These are phyloP conservation scores for Flammula alnicola DNA, from an alignment of 1,284 basidiomycete species.

Conservation along the genomic window DNA sequence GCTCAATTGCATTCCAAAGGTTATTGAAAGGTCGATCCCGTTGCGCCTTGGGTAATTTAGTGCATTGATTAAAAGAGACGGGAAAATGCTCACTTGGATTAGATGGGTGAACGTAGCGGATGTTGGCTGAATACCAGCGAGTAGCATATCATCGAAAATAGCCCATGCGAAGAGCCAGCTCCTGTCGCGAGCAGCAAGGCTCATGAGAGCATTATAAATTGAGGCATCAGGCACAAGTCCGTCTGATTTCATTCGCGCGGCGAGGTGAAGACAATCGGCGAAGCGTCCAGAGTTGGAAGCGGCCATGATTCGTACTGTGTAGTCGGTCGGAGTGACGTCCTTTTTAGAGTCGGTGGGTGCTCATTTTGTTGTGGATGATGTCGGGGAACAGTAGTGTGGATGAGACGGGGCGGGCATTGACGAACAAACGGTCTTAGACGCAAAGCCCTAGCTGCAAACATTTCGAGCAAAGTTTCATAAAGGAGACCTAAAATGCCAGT, in stretches of 20 bases:
- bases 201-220: slow-evolving; percentile 62
- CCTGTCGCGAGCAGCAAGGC: slow-evolving; percentile 46
- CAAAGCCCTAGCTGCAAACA: slow-evolving; percentile 7
- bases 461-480: too few species aligned
- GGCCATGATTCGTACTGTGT: slow-evolving; percentile 43
- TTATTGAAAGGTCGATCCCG: slow-evolving; percentile 41
- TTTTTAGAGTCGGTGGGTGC: background rate
- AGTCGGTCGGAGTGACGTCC: slow-evolving; percentile 33
- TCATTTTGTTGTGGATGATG: background rate
- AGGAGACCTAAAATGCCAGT: too few species aligned
- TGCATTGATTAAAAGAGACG: slow-evolving; percentile 3
- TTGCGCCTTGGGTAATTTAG: slow-evolving; percentile 34
- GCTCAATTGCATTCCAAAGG: slow-evolving; percentile 38
- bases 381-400: background rate
- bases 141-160: slow-evolving; percentile 73
- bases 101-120: slow-evolving; percentile 66
- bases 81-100: slow-evolving; percentile 52
- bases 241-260: slow-evolving; percentile 59
- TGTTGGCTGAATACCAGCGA: slow-evolving; percentile 60
- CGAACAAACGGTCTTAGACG: background rate
- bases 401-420: slow-evolving; percentile 1
- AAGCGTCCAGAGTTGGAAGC: slow-evolving; percentile 37
- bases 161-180: slow-evolving; percentile 63
- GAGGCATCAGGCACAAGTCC: slow-evolving; percentile 52
- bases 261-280: slow-evolving; percentile 38